Evolutionary conservation across 2,329 filamentous ascomycete genomes (phyloP), one percentile per base, ranked within the genome.

Genomic region (Neofusicoccum parvum): DNA sequence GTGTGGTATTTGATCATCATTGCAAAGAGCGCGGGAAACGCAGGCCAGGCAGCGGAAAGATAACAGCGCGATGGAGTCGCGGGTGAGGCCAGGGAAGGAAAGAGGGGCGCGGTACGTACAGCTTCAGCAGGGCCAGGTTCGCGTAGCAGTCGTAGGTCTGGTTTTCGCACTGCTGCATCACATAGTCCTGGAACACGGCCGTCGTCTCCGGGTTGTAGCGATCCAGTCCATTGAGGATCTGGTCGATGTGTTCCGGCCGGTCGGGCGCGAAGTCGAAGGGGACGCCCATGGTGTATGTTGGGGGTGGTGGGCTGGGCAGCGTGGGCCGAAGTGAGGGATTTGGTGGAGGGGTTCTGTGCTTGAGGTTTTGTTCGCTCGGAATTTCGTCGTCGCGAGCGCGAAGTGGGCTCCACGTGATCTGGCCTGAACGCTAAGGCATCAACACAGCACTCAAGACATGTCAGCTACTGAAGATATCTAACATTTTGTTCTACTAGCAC

Each of bases 161-260:
- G 80, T 91, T 89, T 81, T 98, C 94, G 85, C 95, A 99, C 83
- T 99, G 95, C 80, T 93, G 89, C 76, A 87, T 86, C 69, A 99
- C 90, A 81, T 99, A 99, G 79, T 92, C 90, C 86, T 99, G 94
- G 80, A 99, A 95, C 71, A 92, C 86, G 68, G 88, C 87, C 58
- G 96, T 96, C 60, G 95, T 97, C 84, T 99, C 95, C 48, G 95
- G 95, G 81, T 99, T 99, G 85, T 99, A 99, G 76, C 95, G 88
- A 82, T 99, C 95, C 70, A 99, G 92, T 73, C 95, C 94, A 82
- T 94, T 97, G 77, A 99, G 92, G 76, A 99, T 97, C 80, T 83
- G 86, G 78, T 92, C 90, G 81, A 99, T 96, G 80, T 95, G 89
- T 72, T 95, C 92, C 73, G 95, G 94, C 80, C 95, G 87, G 81